Evolutionary conservation across 305 asterid genomes (phyloP).

Genomic region (Fraxinus paxiana): DNA sequence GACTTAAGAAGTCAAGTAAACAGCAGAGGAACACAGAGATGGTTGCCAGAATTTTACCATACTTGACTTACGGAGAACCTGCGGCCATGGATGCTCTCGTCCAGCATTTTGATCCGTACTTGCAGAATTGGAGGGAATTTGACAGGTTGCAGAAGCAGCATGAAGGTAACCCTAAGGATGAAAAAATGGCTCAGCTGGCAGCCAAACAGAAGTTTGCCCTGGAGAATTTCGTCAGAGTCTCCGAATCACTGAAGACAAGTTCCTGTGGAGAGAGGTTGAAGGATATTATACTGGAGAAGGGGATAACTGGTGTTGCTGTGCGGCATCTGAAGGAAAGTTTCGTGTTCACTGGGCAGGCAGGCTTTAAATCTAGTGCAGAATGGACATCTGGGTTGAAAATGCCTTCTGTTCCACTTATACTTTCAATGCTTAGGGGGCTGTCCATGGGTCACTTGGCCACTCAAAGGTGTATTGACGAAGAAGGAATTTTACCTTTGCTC

Average conservation of each 20-base stretch:
- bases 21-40: conserved; percentile 98
- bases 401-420: conserved; percentile 86
- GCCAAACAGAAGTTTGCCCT: conserved; percentile 83
- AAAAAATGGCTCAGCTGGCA: conserved; percentile 63
- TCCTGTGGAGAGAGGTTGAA: conserved; percentile 97
- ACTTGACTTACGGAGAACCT: conserved; percentile 95
- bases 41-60: conserved; percentile 99
- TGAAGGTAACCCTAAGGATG: conserved; percentile 76
- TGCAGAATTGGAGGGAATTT: conserved; percentile 80
- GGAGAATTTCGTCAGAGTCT: conserved; percentile 94
- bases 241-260: conserved; percentile 92
- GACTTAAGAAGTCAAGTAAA: conserved; percentile 81
- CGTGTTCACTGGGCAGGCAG: conserved; percentile 68
- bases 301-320: conserved; percentile 76
- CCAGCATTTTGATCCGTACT: conserved; percentile 91
- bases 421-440: conserved; percentile 92
- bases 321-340: conserved; percentile 75
- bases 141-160: conserved; percentile 68
- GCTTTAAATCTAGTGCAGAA: conserved; percentile 65
- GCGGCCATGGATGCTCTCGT: conserved; percentile 96
- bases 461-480: conserved; percentile 75
- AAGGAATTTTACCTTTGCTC: conserved; percentile 81
- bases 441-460: conserved; percentile 95
- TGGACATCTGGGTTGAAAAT: conserved; percentile 77
- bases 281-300: conserved; percentile 93